Evolutionary conservation across 768 basidiomycete genomes (phyloP).

Genomic region (Amylocystis lapponica): DNA sequence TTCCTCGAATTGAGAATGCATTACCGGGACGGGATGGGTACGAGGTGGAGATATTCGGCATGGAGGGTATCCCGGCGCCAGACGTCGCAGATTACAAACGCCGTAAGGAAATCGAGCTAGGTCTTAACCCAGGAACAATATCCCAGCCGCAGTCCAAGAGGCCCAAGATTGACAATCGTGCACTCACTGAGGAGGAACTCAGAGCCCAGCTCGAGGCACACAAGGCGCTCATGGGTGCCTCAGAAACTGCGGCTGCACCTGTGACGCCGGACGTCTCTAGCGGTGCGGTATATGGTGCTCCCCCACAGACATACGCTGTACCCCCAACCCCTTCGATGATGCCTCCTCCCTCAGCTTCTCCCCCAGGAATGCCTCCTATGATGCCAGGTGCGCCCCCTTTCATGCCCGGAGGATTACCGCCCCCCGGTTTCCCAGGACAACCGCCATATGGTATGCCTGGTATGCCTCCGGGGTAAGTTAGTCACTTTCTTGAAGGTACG

Average conservation of each 20-base stretch:
- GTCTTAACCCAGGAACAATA: conserved; percentile 75
- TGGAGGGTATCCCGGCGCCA: conserved; percentile 95
- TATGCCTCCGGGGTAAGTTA: conserved; percentile 6
- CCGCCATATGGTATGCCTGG: conserved; percentile 49
- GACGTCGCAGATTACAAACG: conserved; percentile 96
- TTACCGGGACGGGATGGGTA: conserved; percentile 95
- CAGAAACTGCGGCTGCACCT: conserved; percentile 29
- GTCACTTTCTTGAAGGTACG: neutral
- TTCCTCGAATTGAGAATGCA: conserved; percentile 93
- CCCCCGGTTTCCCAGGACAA: conserved; percentile 34
- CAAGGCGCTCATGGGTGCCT: conserved; percentile 82
- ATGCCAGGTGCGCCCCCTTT: conserved; percentile 29
- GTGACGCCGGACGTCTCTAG: conserved; percentile 35
- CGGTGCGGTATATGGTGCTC: conserved; percentile 68
- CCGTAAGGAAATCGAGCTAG: conserved; percentile 90
- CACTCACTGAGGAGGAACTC: conserved; percentile 78
- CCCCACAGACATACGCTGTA: conserved; percentile 62
- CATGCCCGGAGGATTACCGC: conserved; percentile 24
- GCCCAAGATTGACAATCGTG: conserved; percentile 72
- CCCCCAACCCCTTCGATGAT: conserved; percentile 28
- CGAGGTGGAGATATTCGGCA: conserved; percentile 98
- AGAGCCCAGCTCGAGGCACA: conserved; percentile 83
- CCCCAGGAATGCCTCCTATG: conserved; percentile 37
- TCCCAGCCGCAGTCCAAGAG: conserved; percentile 78
- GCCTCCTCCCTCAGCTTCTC: conserved; percentile 34